These are phyloP conservation scores for Lagenaria siceraria DNA, from an alignment of 306 rosid species.

Conservation along the genomic window DNA sequence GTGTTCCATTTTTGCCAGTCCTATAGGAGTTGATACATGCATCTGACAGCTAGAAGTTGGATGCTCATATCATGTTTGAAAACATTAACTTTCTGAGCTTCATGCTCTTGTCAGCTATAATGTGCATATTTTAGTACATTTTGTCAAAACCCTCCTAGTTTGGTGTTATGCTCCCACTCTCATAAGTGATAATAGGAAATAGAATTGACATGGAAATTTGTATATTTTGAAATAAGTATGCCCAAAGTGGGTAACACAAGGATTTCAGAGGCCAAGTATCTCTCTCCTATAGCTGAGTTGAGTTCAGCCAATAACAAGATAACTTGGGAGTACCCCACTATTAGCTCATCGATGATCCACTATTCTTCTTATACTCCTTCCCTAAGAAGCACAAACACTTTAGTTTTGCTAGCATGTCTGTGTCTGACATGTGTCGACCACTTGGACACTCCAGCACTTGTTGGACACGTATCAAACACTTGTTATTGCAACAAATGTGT, in stretches of 20 bases:
- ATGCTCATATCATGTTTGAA: background rate
- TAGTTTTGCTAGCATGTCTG: too few species aligned
- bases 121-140: background rate
- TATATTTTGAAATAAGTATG: background rate
- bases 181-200: background rate
- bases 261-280: background rate
- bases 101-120: background rate
- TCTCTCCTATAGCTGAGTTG: too few species aligned
- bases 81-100: background rate
- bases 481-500: too few species aligned
- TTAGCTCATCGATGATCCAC: background rate
- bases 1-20: background rate
- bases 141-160: background rate
- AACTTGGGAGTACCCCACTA: constrained; percentile 1
- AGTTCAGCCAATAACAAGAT: background rate
- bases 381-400: too few species aligned
- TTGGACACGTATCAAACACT: too few species aligned
- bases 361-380: background rate
- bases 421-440: too few species aligned
- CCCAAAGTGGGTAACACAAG: background rate
- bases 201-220: background rate
- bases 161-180: background rate
- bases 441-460: too few species aligned
- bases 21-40: background rate
- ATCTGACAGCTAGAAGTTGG: constrained; percentile 1